Conservation (phyloP, 106 monocot species). For the Vanilla planifolia region DNA sequence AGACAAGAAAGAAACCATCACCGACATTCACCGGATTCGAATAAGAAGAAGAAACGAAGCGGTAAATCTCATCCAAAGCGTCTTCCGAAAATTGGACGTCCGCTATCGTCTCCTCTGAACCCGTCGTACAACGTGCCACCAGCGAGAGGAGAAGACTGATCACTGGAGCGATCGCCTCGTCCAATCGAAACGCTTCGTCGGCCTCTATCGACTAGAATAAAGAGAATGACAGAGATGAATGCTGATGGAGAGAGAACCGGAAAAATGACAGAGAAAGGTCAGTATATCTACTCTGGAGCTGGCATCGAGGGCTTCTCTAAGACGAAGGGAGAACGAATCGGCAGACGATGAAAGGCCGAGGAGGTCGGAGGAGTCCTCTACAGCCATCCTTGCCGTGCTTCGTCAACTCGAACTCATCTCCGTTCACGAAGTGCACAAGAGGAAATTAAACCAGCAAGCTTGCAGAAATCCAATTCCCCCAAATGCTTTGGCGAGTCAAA, state of each 20-base stretch:
- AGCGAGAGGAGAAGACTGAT: slow-evolving; percentile 36
- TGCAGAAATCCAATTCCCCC: no score
- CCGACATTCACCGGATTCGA: slow-evolving; percentile 44
- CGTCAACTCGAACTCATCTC: no score
- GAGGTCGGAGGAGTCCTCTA: background rate
- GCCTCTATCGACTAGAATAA: slow-evolving; percentile 13
- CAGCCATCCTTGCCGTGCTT: no score
- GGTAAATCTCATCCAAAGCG: slow-evolving; percentile 43
- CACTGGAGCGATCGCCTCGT: slow-evolving; percentile 28
- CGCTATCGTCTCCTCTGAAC: slow-evolving; percentile 8
- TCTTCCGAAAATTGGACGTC: slow-evolving; percentile 10
- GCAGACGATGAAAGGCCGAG: background rate
- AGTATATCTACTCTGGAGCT: slow-evolving; percentile 12
- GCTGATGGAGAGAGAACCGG: background rate
- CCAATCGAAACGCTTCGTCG: slow-evolving; percentile 27
- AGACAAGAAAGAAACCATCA: no score
- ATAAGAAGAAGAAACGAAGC: slow-evolving; percentile 39
- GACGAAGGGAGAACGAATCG: slow-evolving; percentile 5
- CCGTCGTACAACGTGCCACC: slow-evolving; percentile 17
- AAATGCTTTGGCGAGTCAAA: no score
- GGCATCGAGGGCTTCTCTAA: slow-evolving; percentile 28
- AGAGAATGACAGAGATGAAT: background rate
- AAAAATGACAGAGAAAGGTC: background rate
- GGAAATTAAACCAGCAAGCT: no score
- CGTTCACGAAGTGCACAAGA: no score